Conservation (phyloP, 179 eudicot species). For the Sideroxylon spinosum region DNA sequence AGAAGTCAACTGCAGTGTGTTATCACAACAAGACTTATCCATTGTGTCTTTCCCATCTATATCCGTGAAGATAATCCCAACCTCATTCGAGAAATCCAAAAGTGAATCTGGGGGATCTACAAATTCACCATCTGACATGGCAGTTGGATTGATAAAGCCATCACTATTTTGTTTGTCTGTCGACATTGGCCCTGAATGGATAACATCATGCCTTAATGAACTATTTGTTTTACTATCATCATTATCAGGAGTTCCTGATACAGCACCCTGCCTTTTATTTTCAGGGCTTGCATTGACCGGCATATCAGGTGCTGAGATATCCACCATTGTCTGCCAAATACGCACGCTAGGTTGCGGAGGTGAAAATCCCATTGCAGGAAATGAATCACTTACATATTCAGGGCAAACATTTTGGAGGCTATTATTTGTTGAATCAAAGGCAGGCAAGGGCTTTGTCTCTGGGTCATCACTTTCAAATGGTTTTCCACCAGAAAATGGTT, state of each 20-base stretch:
- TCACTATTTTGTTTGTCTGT: conserved; percentile 14
- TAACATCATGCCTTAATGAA: conserved; percentile 13
- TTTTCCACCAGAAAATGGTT: conserved; percentile 16
- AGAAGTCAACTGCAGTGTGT: conserved; percentile 18
- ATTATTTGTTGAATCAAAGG: conserved; percentile 14
- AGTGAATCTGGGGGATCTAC: conserved; percentile 40
- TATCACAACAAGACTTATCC: conserved; percentile 23
- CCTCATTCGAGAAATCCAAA: conserved; percentile 40
- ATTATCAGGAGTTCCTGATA: conserved; percentile 20
- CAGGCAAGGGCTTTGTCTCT: conserved; percentile 15
- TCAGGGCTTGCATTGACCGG: conserved; percentile 21
- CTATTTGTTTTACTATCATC: conserved; percentile 18
- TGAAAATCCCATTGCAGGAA: conserved; percentile 31
- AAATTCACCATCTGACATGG: conserved; percentile 33
- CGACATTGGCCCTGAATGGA: conserved; percentile 15
- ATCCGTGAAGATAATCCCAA: conserved; percentile 31
- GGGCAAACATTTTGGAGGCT: conserved; percentile 18
- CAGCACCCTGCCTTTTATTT: conserved; percentile 17
- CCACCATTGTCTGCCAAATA: conserved; percentile 36
- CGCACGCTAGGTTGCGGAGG: conserved; percentile 28
- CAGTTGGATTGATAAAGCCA: conserved; percentile 23
- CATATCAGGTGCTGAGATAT: conserved; percentile 31
- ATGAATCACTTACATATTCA: conserved; percentile 27
- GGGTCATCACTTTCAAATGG: conserved; percentile 15
- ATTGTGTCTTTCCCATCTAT: conserved; percentile 30